Evolutionary conservation across 345 rosid species (phyloP).

Genomic region (Iberis pinnata): DNA sequence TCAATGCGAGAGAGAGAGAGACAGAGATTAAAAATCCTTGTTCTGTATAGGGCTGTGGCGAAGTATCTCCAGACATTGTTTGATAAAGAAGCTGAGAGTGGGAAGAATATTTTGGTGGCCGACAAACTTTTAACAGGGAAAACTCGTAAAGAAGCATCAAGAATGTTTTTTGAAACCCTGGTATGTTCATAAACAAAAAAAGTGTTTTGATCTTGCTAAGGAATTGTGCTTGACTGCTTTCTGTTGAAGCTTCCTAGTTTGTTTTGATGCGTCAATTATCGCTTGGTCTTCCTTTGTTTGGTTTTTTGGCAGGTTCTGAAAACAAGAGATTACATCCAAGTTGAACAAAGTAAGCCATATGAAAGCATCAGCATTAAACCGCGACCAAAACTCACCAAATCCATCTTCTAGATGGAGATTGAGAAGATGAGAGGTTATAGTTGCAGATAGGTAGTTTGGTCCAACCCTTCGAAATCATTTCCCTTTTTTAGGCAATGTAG

Average conservation of each 20-base stretch:
- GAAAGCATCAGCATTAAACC: conserved; percentile 62
- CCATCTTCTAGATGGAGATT: conserved; percentile 47
- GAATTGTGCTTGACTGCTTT: no score
- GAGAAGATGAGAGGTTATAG: not conserved
- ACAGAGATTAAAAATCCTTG: no score
- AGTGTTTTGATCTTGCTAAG: conserved; percentile 7
- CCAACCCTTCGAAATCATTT: conserved; percentile 1
- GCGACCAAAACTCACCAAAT: conserved; percentile 70
- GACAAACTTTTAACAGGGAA: conserved; percentile 73
- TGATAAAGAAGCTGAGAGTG: conserved; percentile 56
- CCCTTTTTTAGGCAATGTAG: conserved; percentile 13
- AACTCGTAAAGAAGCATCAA: conserved; percentile 97
- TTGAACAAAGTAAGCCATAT: conserved; percentile 69
- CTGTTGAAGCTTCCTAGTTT: no score
- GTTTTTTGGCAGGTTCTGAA: conserved; percentile 80
- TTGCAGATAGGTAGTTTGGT: conserved; percentile 35
- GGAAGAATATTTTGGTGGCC: conserved; percentile 46
- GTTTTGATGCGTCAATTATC: not conserved
- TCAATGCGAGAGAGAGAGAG: no score
- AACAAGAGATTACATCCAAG: conserved; percentile 85
- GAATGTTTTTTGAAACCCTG: conserved; percentile 98
- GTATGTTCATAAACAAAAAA: conserved; percentile 38
- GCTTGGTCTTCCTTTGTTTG: no score
- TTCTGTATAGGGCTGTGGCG: conserved; percentile 94
- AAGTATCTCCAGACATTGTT: conserved; percentile 73